Evolutionary conservation across 78 protist genomes (phyloP).

Genomic region (Dictyostelium purpureum): DNA sequence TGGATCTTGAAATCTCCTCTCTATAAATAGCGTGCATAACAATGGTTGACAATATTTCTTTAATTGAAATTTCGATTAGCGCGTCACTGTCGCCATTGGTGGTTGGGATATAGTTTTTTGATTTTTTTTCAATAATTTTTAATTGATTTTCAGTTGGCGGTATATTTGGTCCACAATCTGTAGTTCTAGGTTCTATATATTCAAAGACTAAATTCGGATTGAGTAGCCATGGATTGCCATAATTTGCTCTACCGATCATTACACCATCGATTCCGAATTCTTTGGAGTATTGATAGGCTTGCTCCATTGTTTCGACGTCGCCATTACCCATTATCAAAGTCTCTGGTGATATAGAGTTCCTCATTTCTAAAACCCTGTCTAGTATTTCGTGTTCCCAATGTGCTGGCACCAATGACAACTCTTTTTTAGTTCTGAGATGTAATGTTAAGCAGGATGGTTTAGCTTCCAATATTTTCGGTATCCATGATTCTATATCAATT

Average conservation of each 20-base stretch:
- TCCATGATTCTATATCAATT: conserved; percentile 57
- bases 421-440: conserved; percentile 64
- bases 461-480: conserved; percentile 6
- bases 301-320: conserved; percentile 19
- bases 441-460: conserved; percentile 31
- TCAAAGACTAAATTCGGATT: not conserved
- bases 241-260: conserved; percentile 53
- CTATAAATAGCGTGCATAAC: not conserved
- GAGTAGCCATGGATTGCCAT: conserved; percentile 74
- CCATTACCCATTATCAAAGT: conserved; percentile 57
- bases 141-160: not conserved
- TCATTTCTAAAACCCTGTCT: not conserved
- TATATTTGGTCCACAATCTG: not conserved
- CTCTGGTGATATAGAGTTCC: not conserved
- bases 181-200: not conserved
- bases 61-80: not conserved
- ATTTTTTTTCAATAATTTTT: not conserved
- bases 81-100: not conserved
- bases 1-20: not conserved
- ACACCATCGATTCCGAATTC: conserved; percentile 20
- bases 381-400: conserved; percentile 57
- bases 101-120: not conserved
- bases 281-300: not conserved
- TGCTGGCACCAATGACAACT: conserved; percentile 51
- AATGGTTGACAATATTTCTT: not conserved